phyloP scores from a whole-genome alignment of 2,329 filamentous ascomycete species.

The Colletotrichum noveboracense region DNA sequence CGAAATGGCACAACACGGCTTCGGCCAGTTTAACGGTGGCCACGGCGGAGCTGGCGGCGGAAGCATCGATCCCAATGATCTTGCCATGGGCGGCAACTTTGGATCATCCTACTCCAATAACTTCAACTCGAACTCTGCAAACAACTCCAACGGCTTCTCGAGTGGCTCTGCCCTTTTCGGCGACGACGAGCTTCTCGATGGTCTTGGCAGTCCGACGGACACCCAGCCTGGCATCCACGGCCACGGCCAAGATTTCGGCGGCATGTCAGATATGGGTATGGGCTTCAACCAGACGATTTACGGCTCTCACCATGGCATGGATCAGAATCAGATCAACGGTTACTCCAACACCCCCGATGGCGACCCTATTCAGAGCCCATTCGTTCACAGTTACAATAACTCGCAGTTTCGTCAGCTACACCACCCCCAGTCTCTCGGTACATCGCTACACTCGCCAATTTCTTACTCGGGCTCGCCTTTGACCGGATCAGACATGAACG shows the following conservation, averaged over 20 bases:
- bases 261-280: constrained; percentile 61
- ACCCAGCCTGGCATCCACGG: constrained; percentile 55
- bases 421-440: constrained; percentile 60
- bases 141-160: constrained; percentile 74
- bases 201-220: constrained; percentile 63
- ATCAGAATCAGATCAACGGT: constrained; percentile 74
- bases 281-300: constrained; percentile 61
- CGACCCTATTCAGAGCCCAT: constrained; percentile 90
- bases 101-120: constrained; percentile 61
- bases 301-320: constrained; percentile 63
- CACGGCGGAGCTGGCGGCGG: constrained; percentile 52
- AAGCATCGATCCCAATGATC: constrained; percentile 83
- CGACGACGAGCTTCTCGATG: constrained; percentile 88
- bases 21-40: constrained; percentile 59
- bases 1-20: constrained; percentile 61
- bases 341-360: constrained; percentile 94
- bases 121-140: constrained; percentile 61
- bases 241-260: constrained; percentile 61
- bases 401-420: constrained; percentile 76
- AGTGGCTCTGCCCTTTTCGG: constrained; percentile 80
- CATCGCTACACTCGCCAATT: constrained; percentile 57
- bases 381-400: constrained; percentile 79
- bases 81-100: constrained; percentile 71
- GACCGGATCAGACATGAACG: constrained; percentile 52
- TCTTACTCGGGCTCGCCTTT: constrained; percentile 58